These are phyloP conservation scores for Musa troglodytarum DNA, from an alignment of 176 grass and related monocot species.

Conservation along the genomic window DNA sequence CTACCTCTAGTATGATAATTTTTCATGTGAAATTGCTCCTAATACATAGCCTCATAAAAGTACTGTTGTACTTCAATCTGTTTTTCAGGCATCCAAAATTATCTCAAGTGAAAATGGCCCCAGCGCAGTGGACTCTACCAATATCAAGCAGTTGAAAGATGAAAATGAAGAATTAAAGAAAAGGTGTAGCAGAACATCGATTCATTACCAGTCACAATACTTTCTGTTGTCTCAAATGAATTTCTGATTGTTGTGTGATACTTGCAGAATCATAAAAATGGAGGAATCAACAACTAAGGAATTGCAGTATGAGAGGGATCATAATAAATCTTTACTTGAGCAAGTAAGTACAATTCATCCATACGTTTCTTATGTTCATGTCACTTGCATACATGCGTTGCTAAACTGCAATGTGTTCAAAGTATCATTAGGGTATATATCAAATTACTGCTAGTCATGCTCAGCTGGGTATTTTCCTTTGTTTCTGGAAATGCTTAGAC, in stretches of 20 bases:
- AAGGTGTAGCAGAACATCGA: conserved; percentile 30
- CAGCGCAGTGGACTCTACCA: conserved; percentile 14
- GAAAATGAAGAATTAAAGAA: conserved; percentile 66
- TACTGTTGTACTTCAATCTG: conserved; percentile 9
- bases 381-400: conserved; percentile 6
- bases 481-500: too few relatives aligned
- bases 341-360: conserved; percentile 38
- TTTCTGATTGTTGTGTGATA: not conserved
- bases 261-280: conserved; percentile 42
- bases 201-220: not conserved
- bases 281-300: conserved; percentile 54
- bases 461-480: too few relatives aligned
- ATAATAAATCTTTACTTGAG: conserved; percentile 55
- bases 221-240: not conserved
- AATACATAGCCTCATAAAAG: too few relatives aligned
- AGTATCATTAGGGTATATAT: too few relatives aligned
- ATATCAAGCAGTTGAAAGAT: conserved; percentile 60
- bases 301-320: conserved; percentile 55
- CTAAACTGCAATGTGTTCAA: not conserved
- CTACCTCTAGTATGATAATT: too few relatives aligned
- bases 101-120: conserved; percentile 22
- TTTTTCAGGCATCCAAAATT: conserved; percentile 28
- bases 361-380: not conserved
- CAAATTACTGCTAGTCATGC: too few relatives aligned
- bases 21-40: too few relatives aligned